These are phyloP conservation scores for Phytopythium litorale DNA, from an alignment of 352 stramenopile species.

Conservation along the genomic window DNA sequence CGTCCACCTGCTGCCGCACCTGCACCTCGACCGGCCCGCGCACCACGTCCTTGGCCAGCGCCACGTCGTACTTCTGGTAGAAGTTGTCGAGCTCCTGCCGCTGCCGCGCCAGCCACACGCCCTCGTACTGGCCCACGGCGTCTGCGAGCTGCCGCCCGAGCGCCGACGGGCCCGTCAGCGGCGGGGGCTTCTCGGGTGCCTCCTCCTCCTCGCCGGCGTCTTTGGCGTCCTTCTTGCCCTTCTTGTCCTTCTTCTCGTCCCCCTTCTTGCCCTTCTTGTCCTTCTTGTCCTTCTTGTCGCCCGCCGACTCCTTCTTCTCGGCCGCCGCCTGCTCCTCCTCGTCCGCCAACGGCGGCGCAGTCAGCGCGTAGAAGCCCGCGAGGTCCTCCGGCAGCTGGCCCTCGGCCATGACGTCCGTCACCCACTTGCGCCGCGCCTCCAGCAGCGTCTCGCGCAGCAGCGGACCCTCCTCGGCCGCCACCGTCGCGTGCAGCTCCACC, in stretches of 20 bases:
- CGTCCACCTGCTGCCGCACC: constrained; percentile 89
- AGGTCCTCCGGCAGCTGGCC: constrained; percentile 89
- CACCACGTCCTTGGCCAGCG: constrained; percentile 89
- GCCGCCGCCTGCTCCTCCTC: constrained; percentile 44
- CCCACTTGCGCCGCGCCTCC: constrained; percentile 90
- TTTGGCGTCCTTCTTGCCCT: constrained; percentile 62
- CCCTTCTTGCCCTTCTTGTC: constrained; percentile 41
- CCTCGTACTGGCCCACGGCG: constrained; percentile 68
- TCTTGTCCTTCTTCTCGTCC: constrained; percentile 49
- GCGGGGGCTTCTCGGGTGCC: constrained; percentile 74
- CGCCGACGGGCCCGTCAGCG: constrained; percentile 84
- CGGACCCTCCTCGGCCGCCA: constrained; percentile 86
- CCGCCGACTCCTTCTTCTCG: constrained; percentile 36
- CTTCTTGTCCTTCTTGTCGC: constrained; percentile 38
- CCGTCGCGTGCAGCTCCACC: constrained; percentile 79
- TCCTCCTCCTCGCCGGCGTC: constrained; percentile 46
- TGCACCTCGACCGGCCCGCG: constrained; percentile 84
- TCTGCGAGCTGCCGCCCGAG: constrained; percentile 74
- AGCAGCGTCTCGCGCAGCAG: constrained; percentile 91
- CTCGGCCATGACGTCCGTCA: constrained; percentile 89
- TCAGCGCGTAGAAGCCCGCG: constrained; percentile 76
- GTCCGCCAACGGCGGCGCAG: constrained; percentile 29
- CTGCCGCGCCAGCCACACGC: constrained; percentile 74
- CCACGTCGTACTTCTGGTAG: constrained; percentile 92
- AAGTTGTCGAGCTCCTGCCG: constrained; percentile 89